Base-by-base conservation (phyloP, 768 basidiomycete genomes). In the Russula sp. region DNA sequence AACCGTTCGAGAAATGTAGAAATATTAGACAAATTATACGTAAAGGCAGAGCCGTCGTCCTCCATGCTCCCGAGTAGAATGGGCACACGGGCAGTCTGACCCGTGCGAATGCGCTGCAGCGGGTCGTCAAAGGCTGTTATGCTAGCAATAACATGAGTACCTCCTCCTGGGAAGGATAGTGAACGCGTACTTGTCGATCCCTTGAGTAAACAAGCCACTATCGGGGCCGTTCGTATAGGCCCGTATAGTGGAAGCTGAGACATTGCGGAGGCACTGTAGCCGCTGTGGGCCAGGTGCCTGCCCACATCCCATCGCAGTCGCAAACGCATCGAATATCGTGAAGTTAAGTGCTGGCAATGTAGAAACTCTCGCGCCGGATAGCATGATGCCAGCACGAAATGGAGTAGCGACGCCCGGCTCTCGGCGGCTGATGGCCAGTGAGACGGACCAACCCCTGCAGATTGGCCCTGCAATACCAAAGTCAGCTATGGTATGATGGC, bases 191-290 rank as follows among this genome's bases (percentile, higher is more conserved):
- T 61, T 61, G 54, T 65, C 64, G 20, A 65, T 54, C 5, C 36
- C 32, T 9, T 26, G 32, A 20, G 28, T n/a, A 32, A 65, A 65
- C 5, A 5, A 0, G 9, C 36, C 52, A 44, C 54, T 51, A 20
- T 55, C 28, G 30, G 59, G 63, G 3, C 59, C 59, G n/a, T 56
- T 65, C 22, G 59, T 61, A 30, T 46, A 73, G 2, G 54, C 55
- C 0, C 61, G 67, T 50, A 74, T 73, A 2, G 40, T 50, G 13
- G 51, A 16, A 5, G 71, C 69, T 10, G 73, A 64, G 10, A 73
- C 64, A 14, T 55, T 30, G 30, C 68, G 71, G 10, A 74, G 64
- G 61, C 73, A 74, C 18, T 68, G 38, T 7, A 73, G 57, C 14
- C 73, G 61, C 48, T n/a, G 38, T 1, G 67, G 5, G 16, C 73